A percentile compares a stretch with the other conserved stretches of the same genome.
phyloP scores from a whole-genome alignment of 2,329 filamentous ascomycete species.

The Pseudocercospora pini-densiflorae region DNA sequence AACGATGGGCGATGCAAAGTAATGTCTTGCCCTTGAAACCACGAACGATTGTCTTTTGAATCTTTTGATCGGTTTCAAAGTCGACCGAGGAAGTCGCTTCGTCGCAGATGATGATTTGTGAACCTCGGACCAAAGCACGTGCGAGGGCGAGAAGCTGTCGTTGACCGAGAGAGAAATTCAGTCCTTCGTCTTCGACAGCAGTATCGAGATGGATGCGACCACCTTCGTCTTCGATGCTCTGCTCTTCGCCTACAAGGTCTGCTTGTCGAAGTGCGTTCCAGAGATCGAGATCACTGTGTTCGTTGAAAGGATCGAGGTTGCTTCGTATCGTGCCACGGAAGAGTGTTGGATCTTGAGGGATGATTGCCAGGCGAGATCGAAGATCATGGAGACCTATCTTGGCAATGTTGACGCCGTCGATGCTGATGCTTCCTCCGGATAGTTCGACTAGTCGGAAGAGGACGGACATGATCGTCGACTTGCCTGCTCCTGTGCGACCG shows the following conservation, averaged over 20 bases:
- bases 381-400: constrained; percentile 76
- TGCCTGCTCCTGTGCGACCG: constrained; percentile 80
- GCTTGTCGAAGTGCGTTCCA: constrained; percentile 80
- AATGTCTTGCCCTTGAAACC: constrained; percentile 87
- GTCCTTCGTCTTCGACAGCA: constrained; percentile 86
- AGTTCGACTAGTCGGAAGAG: constrained; percentile 71
- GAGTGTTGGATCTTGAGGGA: constrained; percentile 82
- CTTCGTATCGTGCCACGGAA: constrained; percentile 79
- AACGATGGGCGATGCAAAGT: constrained; percentile 87
- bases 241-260: constrained; percentile 66
- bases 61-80: constrained; percentile 96
- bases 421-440: constrained; percentile 52
- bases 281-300: constrained; percentile 76
- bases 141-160: constrained; percentile 94
- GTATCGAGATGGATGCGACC: constrained; percentile 81
- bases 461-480: constrained; percentile 81
- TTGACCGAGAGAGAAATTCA: constrained; percentile 95
- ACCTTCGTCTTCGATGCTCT: constrained; percentile 49
- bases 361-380: constrained; percentile 73
- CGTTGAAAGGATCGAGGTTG: constrained; percentile 80
- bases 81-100: constrained; percentile 93
- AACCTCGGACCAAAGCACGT: constrained; percentile 82
- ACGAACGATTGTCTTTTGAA: constrained; percentile 83
- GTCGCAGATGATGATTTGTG: constrained; percentile 94
- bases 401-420: constrained; percentile 63